Evolutionary conservation across 257 asterid genomes (phyloP).

Genomic region (Jaltomata sinuosa): DNA sequence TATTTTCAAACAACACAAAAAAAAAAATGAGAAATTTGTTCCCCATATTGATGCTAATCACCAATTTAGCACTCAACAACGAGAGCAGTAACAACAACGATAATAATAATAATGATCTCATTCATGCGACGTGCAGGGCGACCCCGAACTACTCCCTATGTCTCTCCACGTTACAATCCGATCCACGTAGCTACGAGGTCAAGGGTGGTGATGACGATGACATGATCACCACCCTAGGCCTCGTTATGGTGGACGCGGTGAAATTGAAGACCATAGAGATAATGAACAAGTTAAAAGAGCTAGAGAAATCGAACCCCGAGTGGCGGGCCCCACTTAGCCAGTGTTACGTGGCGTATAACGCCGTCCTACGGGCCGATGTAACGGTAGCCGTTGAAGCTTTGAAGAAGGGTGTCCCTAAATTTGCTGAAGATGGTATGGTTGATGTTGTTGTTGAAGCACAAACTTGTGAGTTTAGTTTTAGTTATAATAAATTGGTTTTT

Average conservation of each 20-base stretch:
- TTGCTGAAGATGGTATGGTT: constrained; percentile 46
- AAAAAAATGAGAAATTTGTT: neutral
- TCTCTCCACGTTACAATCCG: constrained; percentile 20
- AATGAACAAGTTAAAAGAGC: constrained; percentile 2
- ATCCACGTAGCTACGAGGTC: constrained; percentile 12
- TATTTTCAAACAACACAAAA: neutral
- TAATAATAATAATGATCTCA: neutral
- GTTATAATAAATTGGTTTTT: neutral
- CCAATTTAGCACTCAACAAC: neutral
- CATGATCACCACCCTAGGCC: constrained; percentile 29
- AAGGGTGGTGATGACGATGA: constrained; percentile 20
- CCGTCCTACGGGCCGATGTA: constrained; percentile 32
- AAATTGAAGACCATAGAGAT: constrained; percentile 15
- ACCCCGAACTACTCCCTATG: constrained; percentile 40
- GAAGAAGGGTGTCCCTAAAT: constrained; percentile 35
- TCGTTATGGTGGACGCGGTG: constrained; percentile 37
- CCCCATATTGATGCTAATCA: neutral
- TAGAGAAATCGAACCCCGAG: constrained; percentile 17
- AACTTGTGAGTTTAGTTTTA: constrained; percentile 34
- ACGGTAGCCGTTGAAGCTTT: constrained; percentile 42
- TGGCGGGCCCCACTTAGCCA: constrained; percentile 10
- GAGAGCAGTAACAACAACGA: neutral
- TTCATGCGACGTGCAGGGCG: constrained; percentile 13
- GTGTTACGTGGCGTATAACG: constrained; percentile 20
- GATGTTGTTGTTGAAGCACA: constrained; percentile 51